Evolutionary conservation across 257 asterid genomes (phyloP).

Genomic region (Marsdenia floribunda): DNA sequence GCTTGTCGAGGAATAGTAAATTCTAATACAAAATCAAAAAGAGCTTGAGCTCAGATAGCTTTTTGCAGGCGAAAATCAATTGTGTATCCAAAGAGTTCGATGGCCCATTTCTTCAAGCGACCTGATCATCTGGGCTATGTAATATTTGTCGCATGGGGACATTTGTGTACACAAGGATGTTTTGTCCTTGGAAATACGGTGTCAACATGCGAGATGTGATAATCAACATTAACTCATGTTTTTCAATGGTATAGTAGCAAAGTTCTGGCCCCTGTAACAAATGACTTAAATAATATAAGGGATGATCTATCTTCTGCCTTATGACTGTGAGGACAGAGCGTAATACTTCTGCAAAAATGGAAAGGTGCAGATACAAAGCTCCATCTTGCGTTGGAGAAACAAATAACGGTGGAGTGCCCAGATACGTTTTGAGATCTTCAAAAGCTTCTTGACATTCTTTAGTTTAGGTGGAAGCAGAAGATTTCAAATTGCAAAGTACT

Average conservation of each 20-base stretch:
- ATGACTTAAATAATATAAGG: not conserved
- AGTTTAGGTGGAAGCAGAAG: too few species aligned
- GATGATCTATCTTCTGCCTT: accelerated
- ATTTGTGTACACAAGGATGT: not conserved
- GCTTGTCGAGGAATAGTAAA: too few species aligned
- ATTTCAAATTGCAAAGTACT: not conserved
- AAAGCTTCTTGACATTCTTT: not conserved
- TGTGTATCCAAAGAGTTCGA: not conserved
- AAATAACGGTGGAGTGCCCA: not conserved
- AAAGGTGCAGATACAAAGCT: too few species aligned
- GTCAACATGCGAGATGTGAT: not conserved
- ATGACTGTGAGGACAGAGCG: not conserved
- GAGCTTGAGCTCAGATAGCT: not conserved
- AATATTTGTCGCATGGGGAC: not conserved
- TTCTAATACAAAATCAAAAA: not conserved
- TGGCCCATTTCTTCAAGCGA: not conserved
- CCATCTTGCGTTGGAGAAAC: not conserved
- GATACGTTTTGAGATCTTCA: not conserved
- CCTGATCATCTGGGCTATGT: not conserved
- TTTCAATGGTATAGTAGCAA: not conserved
- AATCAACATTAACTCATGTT: not conserved
- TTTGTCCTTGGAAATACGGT: too few species aligned
- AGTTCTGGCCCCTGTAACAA: not conserved
- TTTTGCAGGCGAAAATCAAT: not conserved
- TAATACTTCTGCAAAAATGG: accelerated